Evolutionary conservation across 495 filamentous ascomycete genomes (phyloP), one percentile per base, ranked within the genome.

Genomic region (Penicillium longicatenatum): DNA sequence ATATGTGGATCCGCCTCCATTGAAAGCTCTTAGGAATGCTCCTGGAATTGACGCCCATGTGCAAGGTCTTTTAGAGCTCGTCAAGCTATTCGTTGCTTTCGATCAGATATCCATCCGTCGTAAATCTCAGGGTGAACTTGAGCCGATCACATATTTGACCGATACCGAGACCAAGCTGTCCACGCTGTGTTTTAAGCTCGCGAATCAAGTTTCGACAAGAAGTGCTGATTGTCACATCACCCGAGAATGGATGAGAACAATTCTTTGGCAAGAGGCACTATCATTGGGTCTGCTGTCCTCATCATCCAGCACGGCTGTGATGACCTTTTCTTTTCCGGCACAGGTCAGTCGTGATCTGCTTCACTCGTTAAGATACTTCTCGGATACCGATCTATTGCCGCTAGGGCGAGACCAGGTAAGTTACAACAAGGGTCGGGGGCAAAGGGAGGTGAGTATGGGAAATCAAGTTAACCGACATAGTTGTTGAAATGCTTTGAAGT

Each of bases 231-330:
- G 62, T 35, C 64, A 64, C 19, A 69, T 71, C 29, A 73, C 70
- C 0, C 64, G 65, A 46, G 66, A 89, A 62, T 94, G 90, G 90
- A 82, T 93, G 49, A 84, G 89, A 58, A 88, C 85, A 5, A 87
- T 88, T 68, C 81, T 88, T 3, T 93, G 90, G 90, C 88, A 91
- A 59, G 68, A 92, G n/a, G 78, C 78, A 11, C 67, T 79, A 16
- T 69, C 76, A 14, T 74, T 79, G 41, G 77, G 79, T 1, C 74
- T 77, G 35, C 71, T 86, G 10, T 86, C 83, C 4, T 82, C 82
- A 4, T 82, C 82, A 4, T 78, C 81, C 2, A 60, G 69, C 29
- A 82, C 87, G 52, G 73, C 75, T 19, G 79, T 82, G n/a, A 81
- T 91, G 80, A 86, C 81, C 0, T 87, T 92, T 65, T 79, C 79